Base-by-base conservation (phyloP, 768 basidiomycete genomes). In the Termitomyces sp. region DNA sequence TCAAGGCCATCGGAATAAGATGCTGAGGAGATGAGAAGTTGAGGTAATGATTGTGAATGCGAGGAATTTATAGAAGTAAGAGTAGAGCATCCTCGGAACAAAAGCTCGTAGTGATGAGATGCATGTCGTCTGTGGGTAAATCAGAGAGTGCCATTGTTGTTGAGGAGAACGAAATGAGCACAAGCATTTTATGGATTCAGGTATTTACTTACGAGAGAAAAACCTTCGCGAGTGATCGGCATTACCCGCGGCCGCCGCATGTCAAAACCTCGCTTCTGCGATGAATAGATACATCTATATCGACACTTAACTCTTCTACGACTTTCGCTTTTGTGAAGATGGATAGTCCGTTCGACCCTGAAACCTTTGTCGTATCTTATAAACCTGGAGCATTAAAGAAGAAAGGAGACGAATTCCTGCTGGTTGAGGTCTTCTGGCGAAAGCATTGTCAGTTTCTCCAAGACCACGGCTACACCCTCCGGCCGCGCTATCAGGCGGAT, bases 401-500 rank as follows among this genome's bases (percentile, higher is more conserved):
- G 22, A 13, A 32, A 22, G 31, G 50, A 4, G 36, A 24, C 8
- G 50, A 52, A 39, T 26, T 52, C 9, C 10, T 29, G 27, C 24
- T 9, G 8, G 9, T 24, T 12, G 50, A 52, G 37, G 34, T 52
- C 36, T 52, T 39, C n/a, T 52, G 50, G 50, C 50, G 50, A 37
- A 52, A 52, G 12, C 50, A 52, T 39, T 51, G 50, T 39, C 44
- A 46, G 26, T 46, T 46, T 46, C 44, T 46, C 14, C 26, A 26
- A 46, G 44, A 27, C 14, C 44, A 18, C 14, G 44, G 44, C 2
- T 46, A 55, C 32, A 36, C 48, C 20, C 51, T 58, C 22, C 34
- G 57, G 14, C 46, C 57, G 3, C 57, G 57, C 12, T 58, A 58
- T 46, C 57, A 46, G 14, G 51, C 57, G 0, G 39, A 55, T 27